Evolutionary conservation across 2,329 filamentous ascomycete species (phyloP).

Genomic region (Tothia fuscella): DNA sequence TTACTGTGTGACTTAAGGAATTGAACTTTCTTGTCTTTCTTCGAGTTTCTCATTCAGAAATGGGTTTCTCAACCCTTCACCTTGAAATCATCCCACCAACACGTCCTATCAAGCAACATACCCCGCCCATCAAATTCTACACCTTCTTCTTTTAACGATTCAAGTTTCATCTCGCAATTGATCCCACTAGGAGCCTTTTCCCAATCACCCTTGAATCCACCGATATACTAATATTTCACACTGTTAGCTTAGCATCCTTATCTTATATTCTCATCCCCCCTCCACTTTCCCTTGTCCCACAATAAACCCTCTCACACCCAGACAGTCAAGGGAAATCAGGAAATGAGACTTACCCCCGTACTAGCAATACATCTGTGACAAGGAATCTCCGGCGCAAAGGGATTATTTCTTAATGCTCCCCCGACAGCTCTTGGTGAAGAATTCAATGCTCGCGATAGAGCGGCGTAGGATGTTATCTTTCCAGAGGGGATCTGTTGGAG

Average conservation of each 20-base stretch:
- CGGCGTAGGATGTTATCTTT: slow-evolving; percentile 64
- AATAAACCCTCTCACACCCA: background rate
- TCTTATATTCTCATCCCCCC: background rate
- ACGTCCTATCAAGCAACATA: slow-evolving; percentile 39
- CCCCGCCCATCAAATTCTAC: slow-evolving; percentile 50
- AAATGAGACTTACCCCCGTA: slow-evolving; percentile 40
- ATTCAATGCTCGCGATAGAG: slow-evolving; percentile 53
- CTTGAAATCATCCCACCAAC: slow-evolving; percentile 34
- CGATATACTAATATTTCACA: slow-evolving; percentile 33
- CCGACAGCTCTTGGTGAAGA: slow-evolving; percentile 69
- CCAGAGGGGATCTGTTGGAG: slow-evolving; percentile 69
- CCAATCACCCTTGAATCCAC: slow-evolving; percentile 60
- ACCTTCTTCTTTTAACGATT: slow-evolving; percentile 50
- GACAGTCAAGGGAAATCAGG: background rate
- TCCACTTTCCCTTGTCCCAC: background rate
- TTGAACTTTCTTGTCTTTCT: no score
- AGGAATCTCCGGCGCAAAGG: slow-evolving; percentile 70
- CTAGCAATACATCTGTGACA: slow-evolving; percentile 72
- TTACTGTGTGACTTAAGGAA: no score
- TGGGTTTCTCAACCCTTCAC: no score
- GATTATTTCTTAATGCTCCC: slow-evolving; percentile 64
- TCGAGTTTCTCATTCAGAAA: no score
- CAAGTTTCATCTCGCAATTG: slow-evolving; percentile 52
- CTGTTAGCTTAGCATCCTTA: slow-evolving; percentile 3
- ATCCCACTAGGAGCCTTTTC: slow-evolving; percentile 48